Percentiles rank a stretch among this genome's conserved stretches.
Evolutionary conservation across 2,329 filamentous ascomycete genomes (phyloP).

Genomic region (Aspergillus felis): DNA sequence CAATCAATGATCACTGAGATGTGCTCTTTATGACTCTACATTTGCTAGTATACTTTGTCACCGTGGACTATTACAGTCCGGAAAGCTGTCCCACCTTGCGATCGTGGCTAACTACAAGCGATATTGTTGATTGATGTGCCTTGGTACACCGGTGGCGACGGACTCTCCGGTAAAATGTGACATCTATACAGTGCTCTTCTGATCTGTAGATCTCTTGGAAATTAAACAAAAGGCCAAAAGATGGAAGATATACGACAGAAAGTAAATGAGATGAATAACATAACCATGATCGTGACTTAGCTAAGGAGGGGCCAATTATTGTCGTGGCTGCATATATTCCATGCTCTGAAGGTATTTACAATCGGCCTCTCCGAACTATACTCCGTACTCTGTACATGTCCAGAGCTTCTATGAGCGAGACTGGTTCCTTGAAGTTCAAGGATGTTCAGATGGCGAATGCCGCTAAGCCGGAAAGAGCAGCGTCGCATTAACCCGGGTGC

Average conservation of each 20-base stretch:
- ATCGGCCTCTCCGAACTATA: no score
- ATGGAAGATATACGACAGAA: neutral
- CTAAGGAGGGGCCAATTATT: neutral
- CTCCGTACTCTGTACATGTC: no score
- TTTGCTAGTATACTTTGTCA: neutral
- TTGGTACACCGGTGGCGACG: neutral
- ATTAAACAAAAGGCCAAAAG: neutral
- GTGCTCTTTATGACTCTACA: neutral
- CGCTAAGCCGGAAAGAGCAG: constrained; percentile 28
- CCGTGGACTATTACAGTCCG: neutral
- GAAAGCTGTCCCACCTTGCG: neutral
- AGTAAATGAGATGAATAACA: neutral
- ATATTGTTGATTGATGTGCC: neutral
- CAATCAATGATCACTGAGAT: neutral
- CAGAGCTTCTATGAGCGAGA: no score
- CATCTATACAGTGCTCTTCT: neutral
- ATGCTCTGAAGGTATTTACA: neutral
- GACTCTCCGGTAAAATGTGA: neutral
- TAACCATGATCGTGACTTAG: neutral
- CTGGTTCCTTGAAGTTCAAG: neutral
- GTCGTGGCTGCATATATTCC: neutral
- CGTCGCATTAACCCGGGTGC: constrained; percentile 21
- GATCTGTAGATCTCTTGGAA: neutral
- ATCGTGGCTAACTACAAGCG: neutral
- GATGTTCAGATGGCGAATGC: constrained; percentile 16